A percentile compares a stretch with the other conserved stretches of the same genome.
phyloP scores from a whole-genome alignment of 306 rosid species.

The Lablab purpureus region DNA sequence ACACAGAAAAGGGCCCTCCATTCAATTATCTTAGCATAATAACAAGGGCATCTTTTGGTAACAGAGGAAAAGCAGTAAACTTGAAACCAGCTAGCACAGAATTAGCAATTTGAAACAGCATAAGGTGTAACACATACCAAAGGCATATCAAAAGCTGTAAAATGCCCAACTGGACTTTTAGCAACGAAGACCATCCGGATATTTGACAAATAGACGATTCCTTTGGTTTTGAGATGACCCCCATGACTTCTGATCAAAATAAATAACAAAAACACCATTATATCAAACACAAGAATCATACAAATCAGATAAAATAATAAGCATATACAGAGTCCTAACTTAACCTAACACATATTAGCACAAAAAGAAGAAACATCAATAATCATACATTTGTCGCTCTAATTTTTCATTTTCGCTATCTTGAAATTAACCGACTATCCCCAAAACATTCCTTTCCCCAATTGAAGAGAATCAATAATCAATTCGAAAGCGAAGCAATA shows the following conservation, averaged over 20 bases:
- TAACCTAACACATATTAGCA: not conserved
- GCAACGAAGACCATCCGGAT: conserved; percentile 92
- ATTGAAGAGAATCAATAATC: not conserved
- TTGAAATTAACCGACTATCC: not conserved
- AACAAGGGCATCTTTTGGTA: not conserved
- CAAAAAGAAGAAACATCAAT: not conserved
- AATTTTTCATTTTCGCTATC: not conserved
- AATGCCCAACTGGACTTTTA: conserved; percentile 61
- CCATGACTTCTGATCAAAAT: conserved; percentile 58
- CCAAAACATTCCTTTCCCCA: not conserved
- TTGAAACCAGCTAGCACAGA: not conserved
- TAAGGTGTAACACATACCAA: conserved; percentile 66
- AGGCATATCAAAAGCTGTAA: conserved; percentile 93
- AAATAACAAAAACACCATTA: conserved; percentile 29
- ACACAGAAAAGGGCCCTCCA: conserved; percentile 1
- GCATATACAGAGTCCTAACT: not conserved
- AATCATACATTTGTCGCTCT: not conserved
- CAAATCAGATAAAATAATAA: not conserved
- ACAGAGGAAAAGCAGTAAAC: not conserved
- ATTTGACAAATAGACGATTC: conserved; percentile 86
- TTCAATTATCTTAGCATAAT: conserved; percentile 7
- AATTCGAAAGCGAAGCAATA: too few species aligned
- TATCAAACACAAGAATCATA: not conserved
- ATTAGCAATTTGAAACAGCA: not conserved
- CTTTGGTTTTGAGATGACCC: conserved; percentile 81